Evolutionary conservation across 768 basidiomycete species (phyloP).

Genomic region (Panaeolus cyanescens): DNA sequence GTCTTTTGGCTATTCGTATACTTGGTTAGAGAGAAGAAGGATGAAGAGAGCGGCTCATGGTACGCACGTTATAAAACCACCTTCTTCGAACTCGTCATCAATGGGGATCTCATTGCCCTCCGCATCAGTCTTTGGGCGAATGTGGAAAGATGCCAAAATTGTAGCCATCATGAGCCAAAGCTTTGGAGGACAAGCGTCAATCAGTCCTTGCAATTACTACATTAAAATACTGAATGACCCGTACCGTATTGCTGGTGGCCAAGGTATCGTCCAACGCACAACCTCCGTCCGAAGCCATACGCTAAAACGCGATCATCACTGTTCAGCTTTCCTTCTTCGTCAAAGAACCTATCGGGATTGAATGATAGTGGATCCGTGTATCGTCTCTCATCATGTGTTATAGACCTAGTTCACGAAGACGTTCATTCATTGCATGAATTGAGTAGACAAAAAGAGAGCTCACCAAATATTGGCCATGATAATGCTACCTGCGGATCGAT

Average conservation of each 20-base stretch:
- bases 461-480: slow-evolving; percentile 18
- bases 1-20: slow-evolving; percentile 11
- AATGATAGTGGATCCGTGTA: slow-evolving; percentile 24
- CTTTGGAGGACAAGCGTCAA: not conserved
- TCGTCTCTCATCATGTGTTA: slow-evolving; percentile 21
- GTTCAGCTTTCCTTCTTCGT: slow-evolving; percentile 1
- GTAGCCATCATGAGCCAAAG: slow-evolving; percentile 8
- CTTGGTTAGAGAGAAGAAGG: not conserved
- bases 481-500: too few species aligned
- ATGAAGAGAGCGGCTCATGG: too few species aligned
- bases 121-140: slow-evolving; percentile 7
- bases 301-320: not conserved
- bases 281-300: slow-evolving; percentile 15
- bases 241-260: slow-evolving; percentile 2
- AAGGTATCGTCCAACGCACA: slow-evolving; percentile 2
- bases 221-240: too few species aligned
- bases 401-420: slow-evolving; percentile 3
- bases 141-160: slow-evolving; percentile 8
- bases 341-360: slow-evolving; percentile 27
- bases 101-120: slow-evolving; percentile 14
- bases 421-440: not conserved
- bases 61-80: not conserved
- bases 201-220: too few species aligned
- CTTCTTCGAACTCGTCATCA: slow-evolving; percentile 3
- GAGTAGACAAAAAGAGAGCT: not conserved